Evolutionary conservation across 257 asterid genomes (phyloP).

Genomic region (Prunella vulgaris): DNA sequence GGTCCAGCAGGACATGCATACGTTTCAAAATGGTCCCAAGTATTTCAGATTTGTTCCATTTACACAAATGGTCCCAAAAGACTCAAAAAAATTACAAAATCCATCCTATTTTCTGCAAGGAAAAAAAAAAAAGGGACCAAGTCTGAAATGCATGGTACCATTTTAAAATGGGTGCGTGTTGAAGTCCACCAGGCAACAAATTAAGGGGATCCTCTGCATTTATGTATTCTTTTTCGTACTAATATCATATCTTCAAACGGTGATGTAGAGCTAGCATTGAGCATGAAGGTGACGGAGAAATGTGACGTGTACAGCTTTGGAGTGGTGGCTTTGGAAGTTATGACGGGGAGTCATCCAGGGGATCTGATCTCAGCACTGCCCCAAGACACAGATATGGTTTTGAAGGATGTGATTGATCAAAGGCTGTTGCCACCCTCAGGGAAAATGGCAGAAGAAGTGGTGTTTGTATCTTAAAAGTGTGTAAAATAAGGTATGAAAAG

Average conservation of each 20-base stretch:
- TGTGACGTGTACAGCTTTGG: slow-evolving; percentile 94
- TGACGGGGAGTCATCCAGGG: slow-evolving; percentile 94
- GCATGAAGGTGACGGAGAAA: slow-evolving; percentile 77
- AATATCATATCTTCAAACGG: neutral
- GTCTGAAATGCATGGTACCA: too few species aligned
- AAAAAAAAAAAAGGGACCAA: too few species aligned
- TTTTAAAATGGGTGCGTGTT: too few species aligned
- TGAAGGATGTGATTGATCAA: slow-evolving; percentile 64
- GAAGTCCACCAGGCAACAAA: too few species aligned
- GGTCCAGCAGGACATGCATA: too few species aligned
- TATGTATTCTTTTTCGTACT: neutral
- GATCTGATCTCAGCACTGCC: slow-evolving; percentile 55
- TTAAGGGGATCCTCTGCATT: neutral
- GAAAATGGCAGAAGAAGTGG: slow-evolving; percentile 54
- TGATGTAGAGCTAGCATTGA: slow-evolving; percentile 67
- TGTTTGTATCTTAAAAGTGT: too few species aligned
- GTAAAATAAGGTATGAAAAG: too few species aligned
- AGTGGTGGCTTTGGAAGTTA: slow-evolving; percentile 70
- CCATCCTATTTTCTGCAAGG: too few species aligned
- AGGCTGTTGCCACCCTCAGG: slow-evolving; percentile 62
- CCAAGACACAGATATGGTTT: slow-evolving; percentile 29
- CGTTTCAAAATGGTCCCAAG: too few species aligned
- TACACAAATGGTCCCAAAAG: too few species aligned
- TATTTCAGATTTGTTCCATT: too few species aligned
- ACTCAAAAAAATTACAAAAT: too few species aligned